Evolutionary conservation across 2,329 filamentous ascomycete genomes (phyloP), one percentile per base, ranked within the genome.

Genomic region (Fonsecaea multimorphosa): DNA sequence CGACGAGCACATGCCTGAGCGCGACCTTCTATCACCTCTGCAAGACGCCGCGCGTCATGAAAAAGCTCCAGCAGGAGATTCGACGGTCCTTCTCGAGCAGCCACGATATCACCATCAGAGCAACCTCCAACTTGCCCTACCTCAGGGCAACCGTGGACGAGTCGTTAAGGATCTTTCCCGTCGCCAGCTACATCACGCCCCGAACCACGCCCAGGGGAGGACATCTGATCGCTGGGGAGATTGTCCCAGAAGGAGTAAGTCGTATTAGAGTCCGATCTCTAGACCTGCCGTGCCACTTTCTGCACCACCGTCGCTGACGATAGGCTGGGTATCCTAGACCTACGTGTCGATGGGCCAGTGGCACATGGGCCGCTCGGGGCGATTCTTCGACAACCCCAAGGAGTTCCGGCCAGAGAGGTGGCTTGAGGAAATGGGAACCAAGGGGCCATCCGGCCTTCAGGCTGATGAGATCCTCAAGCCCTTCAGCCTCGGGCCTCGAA

Each of bases 1-100:
- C 89, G 0, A 91, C 89, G 0, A 89, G 88, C 0, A 91, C 88
- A 0, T 87, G 88, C 6, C 71, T 82, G 19, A 74, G 76, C 80
- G 77, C 76, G 3, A 76, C 76, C 3, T 68, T 80, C 16, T 80
- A 79, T 74, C 78, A 80, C 61, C 76, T 81, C 3, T 73, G 78
- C 27, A 77, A 76, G 27, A 75, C 74, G 22, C 74, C 74, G 7
- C 62, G 58, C 3, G 73, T 72, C 12, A 70, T 78, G 69, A 70
- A 72, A 2, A 74, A 71, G 36, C 60, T 81, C 44, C 73, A 72
- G 40, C 64, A 75, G 5, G 78, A 80, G 63, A 70, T 81, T 19
- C 77, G 78, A 5, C 65, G 64, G 7, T 72, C 66, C 14, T 81
- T 81, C 65, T 63, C 63, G 1, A 66, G 73, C 7, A 74, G 76